These are phyloP conservation scores for Candida mattraensis DNA, from an alignment of 805 yeast species.

Conservation along the genomic window DNA sequence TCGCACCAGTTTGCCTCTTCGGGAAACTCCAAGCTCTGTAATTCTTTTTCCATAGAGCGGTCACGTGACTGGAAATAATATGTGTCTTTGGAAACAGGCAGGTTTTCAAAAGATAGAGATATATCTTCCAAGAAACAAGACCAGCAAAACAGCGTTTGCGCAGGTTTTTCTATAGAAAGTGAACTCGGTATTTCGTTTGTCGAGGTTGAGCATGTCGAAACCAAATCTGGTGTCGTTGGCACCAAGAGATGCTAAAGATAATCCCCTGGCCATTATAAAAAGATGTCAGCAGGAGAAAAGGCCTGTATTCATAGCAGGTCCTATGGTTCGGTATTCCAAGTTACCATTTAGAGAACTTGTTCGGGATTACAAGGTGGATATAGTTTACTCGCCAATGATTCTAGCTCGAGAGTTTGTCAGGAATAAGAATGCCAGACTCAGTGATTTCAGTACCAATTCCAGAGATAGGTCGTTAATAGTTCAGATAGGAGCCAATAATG, in stretches of 20 bases:
- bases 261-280: slow-evolving; percentile 52
- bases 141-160: too few species aligned
- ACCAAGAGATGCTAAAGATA: slow-evolving; percentile 43
- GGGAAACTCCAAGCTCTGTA: slow-evolving; percentile 20
- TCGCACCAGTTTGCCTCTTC: slow-evolving; percentile 16
- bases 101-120: too few species aligned
- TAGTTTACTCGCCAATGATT: slow-evolving; percentile 95
- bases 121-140: neutral
- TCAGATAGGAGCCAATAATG: slow-evolving; percentile 89
- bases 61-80: too few species aligned
- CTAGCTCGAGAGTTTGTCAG: slow-evolving; percentile 93
- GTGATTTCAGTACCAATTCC: slow-evolving; percentile 82
- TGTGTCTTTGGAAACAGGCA: too few species aligned
- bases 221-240: slow-evolving; percentile 21
- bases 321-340: slow-evolving; percentile 96
- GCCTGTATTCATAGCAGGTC: slow-evolving; percentile 76
- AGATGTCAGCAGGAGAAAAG: slow-evolving; percentile 46
- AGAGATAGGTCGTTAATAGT: slow-evolving; percentile 73
- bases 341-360: slow-evolving; percentile 85
- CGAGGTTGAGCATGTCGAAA: slow-evolving; percentile 2
- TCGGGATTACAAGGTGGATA: slow-evolving; percentile 71
- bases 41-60: too few species aligned
- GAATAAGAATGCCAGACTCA: slow-evolving; percentile 71
- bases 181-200: too few species aligned
- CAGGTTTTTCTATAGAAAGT: too few species aligned